A percentile compares a stretch with the other conserved stretches of the same genome.
phyloP scores from a whole-genome alignment of 2,329 filamentous ascomycete genomes.

The Cytospora schulzeri region DNA sequence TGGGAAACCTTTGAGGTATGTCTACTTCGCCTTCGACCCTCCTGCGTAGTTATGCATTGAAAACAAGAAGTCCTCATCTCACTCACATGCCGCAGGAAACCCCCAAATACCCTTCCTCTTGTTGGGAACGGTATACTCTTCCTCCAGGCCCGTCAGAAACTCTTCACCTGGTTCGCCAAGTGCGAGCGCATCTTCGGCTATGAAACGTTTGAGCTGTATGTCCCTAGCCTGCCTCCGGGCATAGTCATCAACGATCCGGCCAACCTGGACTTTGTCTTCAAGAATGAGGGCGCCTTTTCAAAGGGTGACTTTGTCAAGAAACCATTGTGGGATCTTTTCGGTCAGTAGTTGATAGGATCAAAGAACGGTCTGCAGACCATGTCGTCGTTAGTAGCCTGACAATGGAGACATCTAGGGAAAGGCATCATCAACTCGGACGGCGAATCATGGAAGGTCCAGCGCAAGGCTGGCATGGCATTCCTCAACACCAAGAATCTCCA shows the following conservation, averaged over 20 bases:
- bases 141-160: conserved; percentile 58
- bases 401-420: conserved; percentile 43
- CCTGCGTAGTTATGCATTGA: no score
- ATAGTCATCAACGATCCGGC: conserved; percentile 64
- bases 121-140: conserved; percentile 65
- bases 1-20: conserved; percentile 29
- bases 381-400: not conserved
- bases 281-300: conserved; percentile 60
- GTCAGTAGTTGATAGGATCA: conserved; percentile 33
- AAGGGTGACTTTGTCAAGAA: conserved; percentile 65
- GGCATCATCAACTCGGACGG: conserved; percentile 70
- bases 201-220: conserved; percentile 64
- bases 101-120: conserved; percentile 55
- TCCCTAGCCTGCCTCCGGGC: conserved; percentile 63
- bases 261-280: conserved; percentile 65
- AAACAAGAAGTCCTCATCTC: not conserved
- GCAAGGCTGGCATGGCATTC: conserved; percentile 63
- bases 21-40: no score
- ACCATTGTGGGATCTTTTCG: conserved; percentile 65
- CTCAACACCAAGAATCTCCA: conserved; percentile 60
- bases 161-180: conserved; percentile 64
- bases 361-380: not conserved
- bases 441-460: conserved; percentile 63
- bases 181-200: conserved; percentile 59
- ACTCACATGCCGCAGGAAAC: conserved; percentile 40